These are phyloP conservation scores for Liquidambar formosana DNA, from an alignment of 164 flowering plant species.

Conservation along the genomic window DNA sequence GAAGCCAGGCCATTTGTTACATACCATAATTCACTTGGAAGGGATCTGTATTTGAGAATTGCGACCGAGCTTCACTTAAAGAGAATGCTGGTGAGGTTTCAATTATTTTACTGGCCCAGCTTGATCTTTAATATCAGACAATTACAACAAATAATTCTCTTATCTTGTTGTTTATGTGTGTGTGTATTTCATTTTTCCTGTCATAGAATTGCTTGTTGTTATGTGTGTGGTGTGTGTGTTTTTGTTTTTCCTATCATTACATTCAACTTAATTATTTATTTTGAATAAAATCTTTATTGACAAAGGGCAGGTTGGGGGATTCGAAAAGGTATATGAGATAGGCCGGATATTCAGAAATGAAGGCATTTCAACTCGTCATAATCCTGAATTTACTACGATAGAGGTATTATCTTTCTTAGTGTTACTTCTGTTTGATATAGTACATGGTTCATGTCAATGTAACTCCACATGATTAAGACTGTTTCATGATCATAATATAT, in stretches of 20 bases:
- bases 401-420: constrained; percentile 51
- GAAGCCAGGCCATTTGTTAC: constrained; percentile 98
- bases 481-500: not conserved
- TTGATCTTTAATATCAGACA: too few relatives aligned
- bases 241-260: not conserved
- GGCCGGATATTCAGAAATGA: constrained; percentile 97
- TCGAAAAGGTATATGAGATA: constrained; percentile 93
- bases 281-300: not conserved
- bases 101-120: too few relatives aligned
- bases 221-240: too few relatives aligned
- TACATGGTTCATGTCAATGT: not conserved
- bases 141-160: too few relatives aligned
- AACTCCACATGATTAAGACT: constrained; percentile 5
- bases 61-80: constrained; percentile 96
- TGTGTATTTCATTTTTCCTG: not conserved
- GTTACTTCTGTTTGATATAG: not conserved
- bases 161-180: too few relatives aligned
- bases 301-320: constrained; percentile 83
- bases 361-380: constrained; percentile 96
- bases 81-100: constrained; percentile 83
- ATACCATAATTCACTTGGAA: constrained; percentile 88
- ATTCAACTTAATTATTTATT: too few relatives aligned
- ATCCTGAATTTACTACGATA: constrained; percentile 97
- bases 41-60: constrained; percentile 89
- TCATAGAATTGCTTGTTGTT: not conserved